Evolutionary conservation across 163 green algal species (phyloP).

Genomic region (Scenedesmus sp.): DNA sequence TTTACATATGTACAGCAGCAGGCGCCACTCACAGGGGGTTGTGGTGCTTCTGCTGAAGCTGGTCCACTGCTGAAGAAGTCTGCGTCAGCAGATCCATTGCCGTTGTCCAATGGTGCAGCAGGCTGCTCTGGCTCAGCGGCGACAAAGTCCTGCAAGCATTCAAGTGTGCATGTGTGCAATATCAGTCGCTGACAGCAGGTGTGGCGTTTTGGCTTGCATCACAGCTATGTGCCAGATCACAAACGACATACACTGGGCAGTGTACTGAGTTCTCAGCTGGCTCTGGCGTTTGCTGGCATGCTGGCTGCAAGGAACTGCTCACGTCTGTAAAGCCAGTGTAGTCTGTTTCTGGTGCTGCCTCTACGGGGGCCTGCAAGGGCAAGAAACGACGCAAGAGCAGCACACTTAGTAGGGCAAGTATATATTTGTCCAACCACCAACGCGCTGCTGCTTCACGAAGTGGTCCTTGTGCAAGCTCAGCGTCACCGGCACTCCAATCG

Average conservation of each 20-base stretch:
- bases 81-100: slow-evolving; percentile 38
- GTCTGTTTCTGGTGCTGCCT: neutral
- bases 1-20: neutral
- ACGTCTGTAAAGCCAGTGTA: neutral
- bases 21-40: neutral
- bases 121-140: slow-evolving; percentile 34
- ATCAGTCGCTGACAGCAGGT: neutral
- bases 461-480: neutral
- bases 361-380: neutral
- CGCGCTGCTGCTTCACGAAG: neutral
- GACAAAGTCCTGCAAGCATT: slow-evolving; percentile 22
- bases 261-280: neutral
- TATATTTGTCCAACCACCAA: neutral
- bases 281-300: neutral
- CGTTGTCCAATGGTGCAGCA: slow-evolving; percentile 33
- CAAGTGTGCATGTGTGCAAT: neutral
- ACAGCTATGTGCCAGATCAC: neutral
- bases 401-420: neutral
- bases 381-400: neutral
- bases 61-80: slow-evolving; percentile 43
- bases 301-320: neutral
- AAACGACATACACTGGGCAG: neutral
- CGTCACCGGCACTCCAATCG: neutral
- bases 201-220: neutral
- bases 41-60: neutral